phyloP scores from a whole-genome alignment of 805 yeast genomes.

The Metahyphopichia silvanorum region DNA sequence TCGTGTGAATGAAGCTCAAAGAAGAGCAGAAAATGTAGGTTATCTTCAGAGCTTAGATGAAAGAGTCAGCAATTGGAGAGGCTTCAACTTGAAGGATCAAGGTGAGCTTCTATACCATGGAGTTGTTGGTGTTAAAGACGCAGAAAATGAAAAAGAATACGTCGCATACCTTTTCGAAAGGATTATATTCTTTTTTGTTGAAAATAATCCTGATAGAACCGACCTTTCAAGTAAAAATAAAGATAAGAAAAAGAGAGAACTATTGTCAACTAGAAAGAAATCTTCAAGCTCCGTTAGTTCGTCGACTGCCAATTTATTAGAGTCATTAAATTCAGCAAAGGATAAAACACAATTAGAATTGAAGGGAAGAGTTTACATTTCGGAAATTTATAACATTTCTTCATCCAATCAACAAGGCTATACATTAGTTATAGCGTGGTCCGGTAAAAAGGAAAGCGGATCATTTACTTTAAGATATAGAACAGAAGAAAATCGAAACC shows the following conservation, averaged over 20 bases:
- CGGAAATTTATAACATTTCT: constrained; percentile 49
- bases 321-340: constrained; percentile 25
- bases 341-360: constrained; percentile 45
- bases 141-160: constrained; percentile 78
- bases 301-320: constrained; percentile 34
- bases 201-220: constrained; percentile 12
- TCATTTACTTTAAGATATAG: constrained; percentile 78
- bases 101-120: constrained; percentile 84
- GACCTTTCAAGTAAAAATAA: constrained; percentile 22
- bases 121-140: constrained; percentile 63
- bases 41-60: constrained; percentile 64
- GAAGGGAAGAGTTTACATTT: constrained; percentile 79
- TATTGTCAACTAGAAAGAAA: constrained; percentile 49
- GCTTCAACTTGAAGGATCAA: constrained; percentile 71
- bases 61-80: constrained; percentile 89
- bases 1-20: constrained; percentile 88
- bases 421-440: constrained; percentile 68
- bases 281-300: constrained; percentile 40
- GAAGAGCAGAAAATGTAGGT: constrained; percentile 83
- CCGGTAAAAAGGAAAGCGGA: constrained; percentile 84
- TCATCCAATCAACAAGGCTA: constrained; percentile 44
- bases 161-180: constrained; percentile 83
- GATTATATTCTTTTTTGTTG: constrained; percentile 49
- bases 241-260: constrained; percentile 32
- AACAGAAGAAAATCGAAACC: constrained; percentile 77